Percentiles rank a stretch among this genome's conserved stretches.
Conservation (phyloP, 306 rosid species). For the Prinsepia uniflora region DNA sequence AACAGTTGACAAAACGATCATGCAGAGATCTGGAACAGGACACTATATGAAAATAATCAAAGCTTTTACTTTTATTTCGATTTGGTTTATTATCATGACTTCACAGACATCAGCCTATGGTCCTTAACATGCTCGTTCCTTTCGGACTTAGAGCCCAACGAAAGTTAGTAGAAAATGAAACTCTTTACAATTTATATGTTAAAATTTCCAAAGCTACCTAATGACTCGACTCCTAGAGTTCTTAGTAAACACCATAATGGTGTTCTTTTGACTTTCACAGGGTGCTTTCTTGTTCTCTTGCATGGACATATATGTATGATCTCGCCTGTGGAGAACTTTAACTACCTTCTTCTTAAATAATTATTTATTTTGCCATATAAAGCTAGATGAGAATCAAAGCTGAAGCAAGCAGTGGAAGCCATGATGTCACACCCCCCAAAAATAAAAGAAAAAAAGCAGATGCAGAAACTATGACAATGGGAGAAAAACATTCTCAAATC, state of each 20-base stretch:
- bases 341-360: background rate
- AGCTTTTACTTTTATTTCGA: background rate
- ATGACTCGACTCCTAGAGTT: background rate
- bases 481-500: background rate
- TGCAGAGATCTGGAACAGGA: background rate
- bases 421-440: background rate
- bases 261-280: background rate
- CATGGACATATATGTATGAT: background rate
- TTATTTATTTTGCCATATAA: background rate
- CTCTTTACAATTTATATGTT: too few species aligned
- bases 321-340: background rate
- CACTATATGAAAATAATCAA: background rate
- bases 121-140: background rate
- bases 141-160: background rate
- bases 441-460: background rate
- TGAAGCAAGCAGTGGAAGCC: background rate
- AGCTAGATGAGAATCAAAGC: background rate
- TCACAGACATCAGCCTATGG: background rate
- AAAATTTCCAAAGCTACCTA: background rate
- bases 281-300: background rate
- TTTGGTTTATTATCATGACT: background rate
- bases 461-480: background rate
- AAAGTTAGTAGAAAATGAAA: constrained; percentile 3
- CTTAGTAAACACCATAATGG: background rate
- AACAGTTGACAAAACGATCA: background rate